A percentile compares a stretch with the other conserved stretches of the same genome.
Conservation (phyloP, 202 grass and related monocot genomes). For the Zizania palustris region DNA sequence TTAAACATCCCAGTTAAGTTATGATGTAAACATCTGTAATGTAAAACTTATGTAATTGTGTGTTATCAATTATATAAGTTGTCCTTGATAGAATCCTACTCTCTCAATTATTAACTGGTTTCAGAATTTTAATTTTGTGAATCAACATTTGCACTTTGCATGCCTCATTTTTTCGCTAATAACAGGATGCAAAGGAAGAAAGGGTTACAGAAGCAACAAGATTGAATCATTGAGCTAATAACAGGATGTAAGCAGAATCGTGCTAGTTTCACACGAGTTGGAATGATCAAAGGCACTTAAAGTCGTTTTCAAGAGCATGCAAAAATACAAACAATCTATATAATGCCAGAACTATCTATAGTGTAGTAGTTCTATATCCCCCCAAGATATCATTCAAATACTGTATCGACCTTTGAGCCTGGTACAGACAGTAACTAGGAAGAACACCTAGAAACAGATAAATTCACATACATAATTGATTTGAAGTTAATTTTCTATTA, state of each 20-base stretch:
- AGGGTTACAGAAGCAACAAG: no score
- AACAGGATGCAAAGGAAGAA: no score
- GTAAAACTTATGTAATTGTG: slow-evolving; percentile 37
- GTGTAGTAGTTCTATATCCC: background rate
- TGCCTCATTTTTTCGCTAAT: background rate
- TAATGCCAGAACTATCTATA: background rate
- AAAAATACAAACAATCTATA: background rate
- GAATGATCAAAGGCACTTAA: background rate
- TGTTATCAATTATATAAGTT: slow-evolving; percentile 36
- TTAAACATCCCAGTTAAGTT: background rate
- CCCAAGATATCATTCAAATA: background rate
- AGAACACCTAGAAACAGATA: background rate
- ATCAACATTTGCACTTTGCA: background rate
- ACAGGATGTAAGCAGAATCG: background rate
- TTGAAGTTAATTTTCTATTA: background rate
- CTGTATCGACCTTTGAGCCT: background rate
- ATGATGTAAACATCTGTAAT: slow-evolving; percentile 32
- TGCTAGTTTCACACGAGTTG: background rate
- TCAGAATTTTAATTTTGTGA: background rate
- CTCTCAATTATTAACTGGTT: background rate
- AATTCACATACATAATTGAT: background rate
- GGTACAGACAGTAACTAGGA: background rate
- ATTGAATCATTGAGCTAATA: background rate
- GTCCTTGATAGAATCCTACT: slow-evolving; percentile 23
- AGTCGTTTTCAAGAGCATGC: background rate